phyloP scores from a whole-genome alignment of 1,284 basidiomycete species.

The Psilocybe mexicana region DNA sequence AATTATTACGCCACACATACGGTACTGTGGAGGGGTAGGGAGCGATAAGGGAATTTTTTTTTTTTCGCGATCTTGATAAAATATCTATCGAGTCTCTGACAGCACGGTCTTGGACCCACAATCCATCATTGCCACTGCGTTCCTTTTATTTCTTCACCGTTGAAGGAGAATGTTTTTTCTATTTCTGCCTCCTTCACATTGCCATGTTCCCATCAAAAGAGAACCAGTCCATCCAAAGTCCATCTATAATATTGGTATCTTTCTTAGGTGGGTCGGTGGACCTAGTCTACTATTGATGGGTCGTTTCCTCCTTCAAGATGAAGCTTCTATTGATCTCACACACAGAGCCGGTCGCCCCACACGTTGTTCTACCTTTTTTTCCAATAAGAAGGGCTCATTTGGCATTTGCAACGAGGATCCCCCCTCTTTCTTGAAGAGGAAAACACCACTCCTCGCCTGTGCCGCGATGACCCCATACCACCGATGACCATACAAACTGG shows the following conservation, averaged over 20 bases:
- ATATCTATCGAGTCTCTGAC: no score
- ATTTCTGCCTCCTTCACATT: no score
- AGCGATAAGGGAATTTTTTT: no score
- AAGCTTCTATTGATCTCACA: constrained; percentile 13
- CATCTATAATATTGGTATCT: background rate
- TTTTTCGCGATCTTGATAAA: no score
- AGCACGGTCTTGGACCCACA: no score
- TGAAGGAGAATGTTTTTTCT: no score
- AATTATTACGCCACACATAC: constrained; percentile 2
- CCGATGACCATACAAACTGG: no score
- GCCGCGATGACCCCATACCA: no score
- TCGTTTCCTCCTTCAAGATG: constrained; percentile 4
- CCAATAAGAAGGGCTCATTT: constrained; percentile 1
- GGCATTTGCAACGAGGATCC: no score
- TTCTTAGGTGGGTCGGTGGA: background rate
- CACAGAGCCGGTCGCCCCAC: constrained; percentile 6
- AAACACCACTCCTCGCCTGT: no score
- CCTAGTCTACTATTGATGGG: constrained; percentile 6
- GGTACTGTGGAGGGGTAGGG: background rate
- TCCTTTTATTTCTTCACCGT: no score
- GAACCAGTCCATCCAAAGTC: background rate
- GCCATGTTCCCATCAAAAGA: constrained; percentile 3
- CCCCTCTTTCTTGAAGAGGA: background rate
- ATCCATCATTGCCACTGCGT: no score
- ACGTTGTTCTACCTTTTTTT: constrained; percentile 11